Conservation (phyloP, 2,329 filamentous ascomycete genomes). For the Dactylellina parvicollis region DNA sequence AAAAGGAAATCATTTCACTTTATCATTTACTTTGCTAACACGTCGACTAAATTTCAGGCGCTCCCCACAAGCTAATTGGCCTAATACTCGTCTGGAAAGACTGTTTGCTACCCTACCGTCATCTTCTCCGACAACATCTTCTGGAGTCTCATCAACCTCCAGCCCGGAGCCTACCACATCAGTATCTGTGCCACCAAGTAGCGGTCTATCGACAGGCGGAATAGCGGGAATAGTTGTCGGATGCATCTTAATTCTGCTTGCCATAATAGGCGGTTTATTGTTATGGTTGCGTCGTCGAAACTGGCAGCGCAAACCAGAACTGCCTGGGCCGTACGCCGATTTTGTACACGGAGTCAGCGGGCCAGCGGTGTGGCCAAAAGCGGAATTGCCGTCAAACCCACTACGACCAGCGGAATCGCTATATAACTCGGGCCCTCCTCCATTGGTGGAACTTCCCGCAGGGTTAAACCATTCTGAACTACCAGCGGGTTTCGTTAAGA, state of each 20-base stretch:
- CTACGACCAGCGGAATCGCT: conserved; percentile 1
- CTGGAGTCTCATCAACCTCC: not conserved
- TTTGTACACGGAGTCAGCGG: not conserved
- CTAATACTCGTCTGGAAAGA: conserved; percentile 19
- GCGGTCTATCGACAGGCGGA: not conserved
- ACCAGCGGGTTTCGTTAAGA: not conserved
- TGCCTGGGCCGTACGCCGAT: conserved; percentile 8
- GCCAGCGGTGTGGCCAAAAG: not conserved
- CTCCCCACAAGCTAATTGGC: conserved; percentile 9
- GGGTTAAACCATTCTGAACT: not conserved
- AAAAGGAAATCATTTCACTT: not conserved
- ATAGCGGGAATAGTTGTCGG: conserved; percentile 12
- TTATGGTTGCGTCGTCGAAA: not conserved
- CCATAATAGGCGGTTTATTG: not conserved
- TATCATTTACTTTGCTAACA: not conserved
- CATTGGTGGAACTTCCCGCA: not conserved
- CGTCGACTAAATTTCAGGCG: not conserved
- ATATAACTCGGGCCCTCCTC: not conserved
- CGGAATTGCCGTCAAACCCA: not conserved
- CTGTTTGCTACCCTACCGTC: conserved; percentile 1
- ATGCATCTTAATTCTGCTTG: not conserved
- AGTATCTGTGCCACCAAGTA: not conserved
- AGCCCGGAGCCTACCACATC: not conserved
- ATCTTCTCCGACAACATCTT: not conserved
- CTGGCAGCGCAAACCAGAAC: not conserved